Evolutionary conservation across 192 early-diverging fungal species (phyloP).

Genomic region (Coemansia sp.): DNA sequence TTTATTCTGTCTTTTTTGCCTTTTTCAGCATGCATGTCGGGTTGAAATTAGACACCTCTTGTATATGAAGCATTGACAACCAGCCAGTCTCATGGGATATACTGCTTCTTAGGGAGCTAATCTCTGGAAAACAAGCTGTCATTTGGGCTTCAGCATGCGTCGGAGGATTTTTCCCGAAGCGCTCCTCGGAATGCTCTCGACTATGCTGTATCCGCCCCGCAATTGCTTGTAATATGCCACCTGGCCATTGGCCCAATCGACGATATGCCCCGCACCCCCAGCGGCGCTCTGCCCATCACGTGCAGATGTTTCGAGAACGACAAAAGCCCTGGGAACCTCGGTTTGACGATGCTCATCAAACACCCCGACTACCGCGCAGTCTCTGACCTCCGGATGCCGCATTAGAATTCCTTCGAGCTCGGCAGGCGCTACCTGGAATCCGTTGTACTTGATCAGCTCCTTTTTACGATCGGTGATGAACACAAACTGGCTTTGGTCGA

Average conservation of each 20-base stretch:
- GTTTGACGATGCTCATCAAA: slow-evolving; percentile 61
- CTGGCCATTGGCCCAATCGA: slow-evolving; percentile 25
- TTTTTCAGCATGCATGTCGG: no score
- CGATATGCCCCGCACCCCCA: slow-evolving; percentile 9
- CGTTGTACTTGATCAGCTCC: slow-evolving; percentile 93
- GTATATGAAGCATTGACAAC: no score
- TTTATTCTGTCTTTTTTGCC: no score
- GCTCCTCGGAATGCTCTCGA: slow-evolving; percentile 36
- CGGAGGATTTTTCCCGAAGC: slow-evolving; percentile 47
- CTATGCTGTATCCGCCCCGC: slow-evolving; percentile 29
- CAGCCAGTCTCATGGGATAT: no score
- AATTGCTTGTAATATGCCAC: slow-evolving; percentile 48
- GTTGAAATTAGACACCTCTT: no score
- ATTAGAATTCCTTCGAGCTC: slow-evolving; percentile 77
- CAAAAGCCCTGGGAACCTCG: slow-evolving; percentile 36
- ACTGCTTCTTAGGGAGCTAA: no score
- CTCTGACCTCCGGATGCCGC: slow-evolving; percentile 64
- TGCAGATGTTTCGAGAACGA: slow-evolving; percentile 14
- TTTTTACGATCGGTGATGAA: slow-evolving; percentile 76
- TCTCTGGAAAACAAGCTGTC: not conserved
- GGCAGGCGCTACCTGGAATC: slow-evolving; percentile 78
- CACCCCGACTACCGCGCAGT: slow-evolving; percentile 67
- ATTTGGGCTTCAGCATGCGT: slow-evolving; percentile 31
- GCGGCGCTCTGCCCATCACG: not conserved
- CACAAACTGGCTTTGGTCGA: slow-evolving; percentile 61